Conservation (phyloP, 495 filamentous ascomycete species). For the Pseudomonodictys pantanalensis region DNA sequence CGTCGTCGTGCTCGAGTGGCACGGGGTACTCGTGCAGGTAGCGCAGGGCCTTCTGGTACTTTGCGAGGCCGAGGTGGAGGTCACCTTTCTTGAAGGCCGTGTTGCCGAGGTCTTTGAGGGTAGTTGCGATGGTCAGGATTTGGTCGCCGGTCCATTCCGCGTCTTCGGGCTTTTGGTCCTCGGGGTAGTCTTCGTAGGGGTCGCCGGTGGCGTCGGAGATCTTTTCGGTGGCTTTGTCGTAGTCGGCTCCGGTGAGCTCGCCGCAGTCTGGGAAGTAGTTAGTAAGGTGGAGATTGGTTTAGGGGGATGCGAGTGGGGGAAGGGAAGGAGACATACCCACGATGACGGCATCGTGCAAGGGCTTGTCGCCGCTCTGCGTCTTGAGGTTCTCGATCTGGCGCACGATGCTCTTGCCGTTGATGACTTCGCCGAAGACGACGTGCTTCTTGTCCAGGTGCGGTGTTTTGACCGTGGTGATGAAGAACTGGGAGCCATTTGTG, state of each 20-base stretch:
- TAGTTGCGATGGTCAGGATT: slow-evolving; percentile 74
- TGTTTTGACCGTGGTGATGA: slow-evolving; percentile 89
- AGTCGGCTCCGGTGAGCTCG: slow-evolving; percentile 69
- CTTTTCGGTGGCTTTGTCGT: slow-evolving; percentile 59
- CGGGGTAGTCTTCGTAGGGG: slow-evolving; percentile 92
- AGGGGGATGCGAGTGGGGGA: neutral
- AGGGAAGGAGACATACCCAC: slow-evolving; percentile 39
- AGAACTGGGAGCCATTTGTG: slow-evolving; percentile 98
- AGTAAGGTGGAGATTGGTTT: neutral
- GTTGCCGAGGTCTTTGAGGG: slow-evolving; percentile 90
- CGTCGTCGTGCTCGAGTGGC: slow-evolving; percentile 60
- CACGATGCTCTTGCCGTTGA: slow-evolving; percentile 86
- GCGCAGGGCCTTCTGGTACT: slow-evolving; percentile 96
- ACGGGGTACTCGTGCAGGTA: slow-evolving; percentile 89
- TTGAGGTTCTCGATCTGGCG: slow-evolving; percentile 83
- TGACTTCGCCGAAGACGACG: slow-evolving; percentile 95
- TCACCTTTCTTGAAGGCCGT: slow-evolving; percentile 81
- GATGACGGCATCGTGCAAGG: slow-evolving; percentile 67
- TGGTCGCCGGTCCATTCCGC: slow-evolving; percentile 59
- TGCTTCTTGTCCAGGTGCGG: slow-evolving; percentile 96
- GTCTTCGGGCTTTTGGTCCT: slow-evolving; percentile 58
- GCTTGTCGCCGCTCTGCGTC: slow-evolving; percentile 79
- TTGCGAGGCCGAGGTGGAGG: slow-evolving; percentile 69
- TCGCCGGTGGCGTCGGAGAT: slow-evolving; percentile 79
- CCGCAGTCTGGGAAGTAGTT: slow-evolving; percentile 65